These are phyloP conservation scores for Primulina tabacum DNA, from an alignment of 257 asterid species.

Conservation along the genomic window DNA sequence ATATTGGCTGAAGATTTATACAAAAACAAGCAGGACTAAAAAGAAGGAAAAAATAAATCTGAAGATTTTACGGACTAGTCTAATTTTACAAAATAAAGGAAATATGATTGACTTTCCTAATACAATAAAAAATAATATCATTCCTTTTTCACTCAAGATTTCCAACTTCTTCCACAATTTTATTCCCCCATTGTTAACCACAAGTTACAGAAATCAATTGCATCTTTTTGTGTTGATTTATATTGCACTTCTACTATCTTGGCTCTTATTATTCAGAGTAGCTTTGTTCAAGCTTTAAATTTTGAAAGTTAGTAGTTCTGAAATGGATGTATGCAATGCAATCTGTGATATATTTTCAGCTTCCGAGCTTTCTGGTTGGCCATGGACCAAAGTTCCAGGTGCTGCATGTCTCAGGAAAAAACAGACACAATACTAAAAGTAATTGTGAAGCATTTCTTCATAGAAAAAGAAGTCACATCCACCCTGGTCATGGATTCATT, in stretches of 20 bases:
- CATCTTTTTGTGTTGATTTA: background rate
- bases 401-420: slow-evolving; percentile 71
- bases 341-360: slow-evolving; percentile 38
- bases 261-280: background rate
- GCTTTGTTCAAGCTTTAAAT: slow-evolving; percentile 9
- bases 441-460: slow-evolving; percentile 79
- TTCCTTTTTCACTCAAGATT: too few relatives aligned
- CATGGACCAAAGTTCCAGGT: slow-evolving; percentile 63
- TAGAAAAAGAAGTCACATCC: slow-evolving; percentile 94
- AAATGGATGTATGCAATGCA: slow-evolving; percentile 6
- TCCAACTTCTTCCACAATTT: too few relatives aligned
- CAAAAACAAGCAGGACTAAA: too few relatives aligned
- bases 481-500: slow-evolving; percentile 96
- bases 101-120: too few relatives aligned
- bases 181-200: background rate
- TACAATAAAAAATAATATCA: too few relatives aligned
- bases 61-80: too few relatives aligned
- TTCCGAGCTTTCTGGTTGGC: slow-evolving; percentile 82
- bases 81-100: too few relatives aligned
- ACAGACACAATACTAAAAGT: slow-evolving; percentile 72
- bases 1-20: too few relatives aligned
- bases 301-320: background rate
- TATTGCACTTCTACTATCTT: background rate
- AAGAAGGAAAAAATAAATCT: too few relatives aligned
- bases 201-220: background rate